Evolutionary conservation across 106 monocot species (phyloP), one percentile per base, ranked within the genome.

Genomic region (Xerophyta viscosa): DNA sequence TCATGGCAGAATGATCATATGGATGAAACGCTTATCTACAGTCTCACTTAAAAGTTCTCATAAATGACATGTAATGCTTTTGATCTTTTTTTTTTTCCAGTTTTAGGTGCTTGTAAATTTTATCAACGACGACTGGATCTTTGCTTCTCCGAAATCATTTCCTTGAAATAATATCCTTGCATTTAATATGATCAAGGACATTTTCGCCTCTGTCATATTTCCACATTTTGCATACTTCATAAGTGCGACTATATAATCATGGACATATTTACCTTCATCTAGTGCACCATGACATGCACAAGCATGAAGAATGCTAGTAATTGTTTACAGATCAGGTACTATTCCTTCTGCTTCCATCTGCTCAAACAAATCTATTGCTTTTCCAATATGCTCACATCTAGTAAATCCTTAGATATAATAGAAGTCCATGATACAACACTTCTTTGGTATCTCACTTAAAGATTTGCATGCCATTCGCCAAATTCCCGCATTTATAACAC

Each of bases 161-260:
- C 85, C 85, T 85, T 36, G 85, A 91, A 26, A 91, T 60, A 12
- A 70, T 67, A 61, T 81, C 71, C 57, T 76, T 85, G 2, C 27
- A 31, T 17, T 24, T 33, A 8, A 50, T 75, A 23, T 24, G n/a
- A 48, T 78, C 71, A 43, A 91, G 78, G 24, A 81, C 54, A 33
- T 23, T 52, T 71, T 66, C 54, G 91, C 91, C 44, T 37, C 62
- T 48, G 60, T 74, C 77, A 81, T 75, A 54, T 56, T 30, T 28
- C 77, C 77, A 61, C 85, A 91, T 52, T 85, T 91, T 25, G 65
- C 75, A 75, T 81, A 77, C 84, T 91, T 66, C 71, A 91, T 81
- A 21, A 91, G 69, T 28, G 91, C 71, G 67, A 61, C 15, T 2
- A 74, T 57, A 37, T 66, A 81, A 20, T 65, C 65, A 62, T 84